Evolutionary conservation across 495 filamentous ascomycete species (phyloP).

Genomic region (Pyrenopolyporus hunteri): DNA sequence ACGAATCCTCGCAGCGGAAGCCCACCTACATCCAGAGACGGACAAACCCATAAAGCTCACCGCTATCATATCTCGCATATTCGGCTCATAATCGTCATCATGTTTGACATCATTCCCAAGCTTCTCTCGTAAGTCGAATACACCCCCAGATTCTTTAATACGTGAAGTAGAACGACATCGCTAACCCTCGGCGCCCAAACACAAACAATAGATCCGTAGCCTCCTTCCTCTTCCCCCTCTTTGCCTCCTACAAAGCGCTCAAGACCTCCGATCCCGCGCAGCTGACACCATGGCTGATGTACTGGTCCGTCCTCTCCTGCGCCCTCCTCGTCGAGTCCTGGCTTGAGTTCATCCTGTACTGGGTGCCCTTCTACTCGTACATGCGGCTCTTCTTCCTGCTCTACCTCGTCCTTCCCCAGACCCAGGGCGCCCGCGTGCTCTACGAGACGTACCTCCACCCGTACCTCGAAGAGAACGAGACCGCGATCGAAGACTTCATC

Average conservation of each 20-base stretch:
- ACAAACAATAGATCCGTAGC: slow-evolving; percentile 69
- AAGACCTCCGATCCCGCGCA: slow-evolving; percentile 89
- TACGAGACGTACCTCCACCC: slow-evolving; percentile 88
- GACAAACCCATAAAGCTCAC: background rate
- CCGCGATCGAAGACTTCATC: slow-evolving; percentile 89
- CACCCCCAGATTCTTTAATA: slow-evolving; percentile 18
- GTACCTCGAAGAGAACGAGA: slow-evolving; percentile 85
- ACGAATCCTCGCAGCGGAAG: background rate
- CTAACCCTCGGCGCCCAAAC: slow-evolving; percentile 13
- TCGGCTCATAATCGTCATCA: slow-evolving; percentile 42
- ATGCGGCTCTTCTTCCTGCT: slow-evolving; percentile 84
- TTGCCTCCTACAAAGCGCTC: slow-evolving; percentile 97
- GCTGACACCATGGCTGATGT: slow-evolving; percentile 98
- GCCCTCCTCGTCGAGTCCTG: slow-evolving; percentile 84
- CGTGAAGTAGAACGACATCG: background rate
- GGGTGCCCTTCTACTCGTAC: slow-evolving; percentile 95
- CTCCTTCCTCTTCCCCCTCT: slow-evolving; percentile 93
- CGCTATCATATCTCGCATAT: background rate
- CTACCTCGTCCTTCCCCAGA: slow-evolving; percentile 97
- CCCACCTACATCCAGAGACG: background rate
- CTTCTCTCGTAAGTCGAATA: slow-evolving; percentile 71
- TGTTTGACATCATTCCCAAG: slow-evolving; percentile 84
- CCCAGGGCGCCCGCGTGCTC: slow-evolving; percentile 83
- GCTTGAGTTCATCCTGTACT: slow-evolving; percentile 82
- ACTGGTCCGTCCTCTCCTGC: slow-evolving; percentile 92